Base-by-base conservation (phyloP, 495 filamentous ascomycete species). In the Pyrenula aspistea region DNA sequence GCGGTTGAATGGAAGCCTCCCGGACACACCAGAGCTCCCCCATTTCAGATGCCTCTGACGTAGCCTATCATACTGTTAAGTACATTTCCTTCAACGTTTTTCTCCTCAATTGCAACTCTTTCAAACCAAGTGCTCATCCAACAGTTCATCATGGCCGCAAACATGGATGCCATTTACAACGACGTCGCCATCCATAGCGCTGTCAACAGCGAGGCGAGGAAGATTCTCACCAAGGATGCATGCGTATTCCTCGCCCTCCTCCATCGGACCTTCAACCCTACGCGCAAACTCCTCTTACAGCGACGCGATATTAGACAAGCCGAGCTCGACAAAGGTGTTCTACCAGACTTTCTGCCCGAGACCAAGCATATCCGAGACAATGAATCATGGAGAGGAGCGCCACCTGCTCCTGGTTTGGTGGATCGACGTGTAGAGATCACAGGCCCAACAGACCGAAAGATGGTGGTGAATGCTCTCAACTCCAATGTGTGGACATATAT, bases 341-440 rank as follows among this genome's bases (percentile, higher is more conserved):
- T 96, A n/a, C 91, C 85, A 57, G 91, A 96, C 73, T 99, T 99
- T 77, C 83, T 97, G 31, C 88, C 91, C 60, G 89, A 97, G 80
- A 97, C 94, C 24, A 89, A 84, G 70, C 87, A 91, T 75, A 93
- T 99, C 72, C 89, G 93, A 62, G 92, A 96, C 63, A 86, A 95
- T 69, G 84, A 86, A 68, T 82, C 90, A 65, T 99, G 93, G 93
- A 90, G 84, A 76, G 94, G 90, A 59, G 91, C 93, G 24, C 84
- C 89, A 51, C 93, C 94, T 15, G 93, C 94, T 10, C 92, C 93
- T 0, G 93, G 93, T 49, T 77, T 99, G 47, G 84, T 96, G 36
- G 94, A 99, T 74, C 83, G 93, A 58, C 80, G 93, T 59, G 91
- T 96, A n/a, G 93, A 99, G 79, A 99, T 99, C 72, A 99, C 93